These are phyloP conservation scores for Lyophyllum atratum DNA, from an alignment of 768 basidiomycete genomes.

Conservation along the genomic window DNA sequence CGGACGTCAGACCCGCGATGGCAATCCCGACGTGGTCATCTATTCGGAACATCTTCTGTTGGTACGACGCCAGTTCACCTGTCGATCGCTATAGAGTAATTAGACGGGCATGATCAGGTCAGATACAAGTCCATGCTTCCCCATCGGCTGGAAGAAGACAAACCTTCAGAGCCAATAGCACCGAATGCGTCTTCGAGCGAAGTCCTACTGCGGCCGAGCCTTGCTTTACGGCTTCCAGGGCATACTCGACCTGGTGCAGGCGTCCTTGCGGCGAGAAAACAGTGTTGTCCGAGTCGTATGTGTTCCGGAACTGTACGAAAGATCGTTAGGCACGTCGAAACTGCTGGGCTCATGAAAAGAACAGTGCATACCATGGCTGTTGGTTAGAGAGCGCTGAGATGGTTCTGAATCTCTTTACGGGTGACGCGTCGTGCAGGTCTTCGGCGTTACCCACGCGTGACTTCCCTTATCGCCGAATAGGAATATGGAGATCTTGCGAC, in stretches of 20 bases:
- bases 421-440: conserved; percentile 28
- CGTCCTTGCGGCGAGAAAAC: conserved; percentile 97
- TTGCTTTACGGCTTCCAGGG: conserved; percentile 98
- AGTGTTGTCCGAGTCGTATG: conserved; percentile 98
- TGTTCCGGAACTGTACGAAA: conserved; percentile 77
- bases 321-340: conserved; percentile 26
- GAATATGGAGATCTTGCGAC: not conserved
- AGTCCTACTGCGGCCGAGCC: conserved; percentile 98
- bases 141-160: conserved; percentile 15
- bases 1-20: conserved; percentile 97
- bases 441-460: conserved; percentile 20
- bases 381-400: conserved; percentile 13
- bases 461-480: conserved; percentile 2
- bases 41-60: conserved; percentile 99
- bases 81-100: conserved; percentile 75
- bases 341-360: not conserved
- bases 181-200: conserved; percentile 91
- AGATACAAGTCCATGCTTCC: not conserved
- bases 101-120: conserved; percentile 28
- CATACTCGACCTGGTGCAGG: conserved; percentile 97
- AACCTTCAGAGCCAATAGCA: conserved; percentile 92
- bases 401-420: conserved; percentile 5
- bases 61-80: conserved; percentile 98
- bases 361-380: conserved; percentile 35
- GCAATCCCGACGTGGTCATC: conserved; percentile 99